Evolutionary conservation across 768 basidiomycete species (phyloP).

Genomic region (Lactarius indigo): DNA sequence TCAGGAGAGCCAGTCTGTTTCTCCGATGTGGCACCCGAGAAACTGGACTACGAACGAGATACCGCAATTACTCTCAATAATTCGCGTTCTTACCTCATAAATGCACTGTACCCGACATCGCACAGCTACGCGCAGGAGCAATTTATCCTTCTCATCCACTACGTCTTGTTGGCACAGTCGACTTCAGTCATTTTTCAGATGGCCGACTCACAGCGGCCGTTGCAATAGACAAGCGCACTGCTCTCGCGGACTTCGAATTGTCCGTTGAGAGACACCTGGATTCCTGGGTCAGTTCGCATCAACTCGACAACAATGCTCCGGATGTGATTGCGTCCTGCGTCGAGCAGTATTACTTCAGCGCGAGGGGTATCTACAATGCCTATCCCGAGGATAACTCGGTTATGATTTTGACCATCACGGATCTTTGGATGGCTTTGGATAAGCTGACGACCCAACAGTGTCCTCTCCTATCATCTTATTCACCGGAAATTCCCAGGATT

Average conservation of each 20-base stretch:
- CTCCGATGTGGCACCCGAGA: neutral
- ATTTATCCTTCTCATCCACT: neutral
- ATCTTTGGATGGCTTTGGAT: neutral
- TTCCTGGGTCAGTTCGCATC: neutral
- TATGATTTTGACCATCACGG: neutral
- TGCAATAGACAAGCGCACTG: neutral
- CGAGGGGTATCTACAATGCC: neutral
- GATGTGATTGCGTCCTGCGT: neutral
- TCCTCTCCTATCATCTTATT: neutral
- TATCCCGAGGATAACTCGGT: neutral
- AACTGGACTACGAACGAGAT: neutral
- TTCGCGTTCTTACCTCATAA: neutral
- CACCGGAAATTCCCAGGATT: neutral
- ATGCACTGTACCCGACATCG: neutral
- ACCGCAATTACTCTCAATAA: neutral
- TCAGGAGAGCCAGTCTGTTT: neutral
- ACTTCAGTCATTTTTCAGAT: neutral
- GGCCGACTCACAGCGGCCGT: neutral
- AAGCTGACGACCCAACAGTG: neutral
- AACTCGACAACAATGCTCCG: neutral
- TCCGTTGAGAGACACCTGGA: neutral
- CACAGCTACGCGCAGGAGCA: too few relatives aligned
- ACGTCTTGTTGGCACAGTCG: neutral
- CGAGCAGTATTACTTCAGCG: neutral
- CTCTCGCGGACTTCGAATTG: neutral